These are phyloP conservation scores for Delonix regia DNA, from an alignment of 306 rosid genomes.

Conservation along the genomic window DNA sequence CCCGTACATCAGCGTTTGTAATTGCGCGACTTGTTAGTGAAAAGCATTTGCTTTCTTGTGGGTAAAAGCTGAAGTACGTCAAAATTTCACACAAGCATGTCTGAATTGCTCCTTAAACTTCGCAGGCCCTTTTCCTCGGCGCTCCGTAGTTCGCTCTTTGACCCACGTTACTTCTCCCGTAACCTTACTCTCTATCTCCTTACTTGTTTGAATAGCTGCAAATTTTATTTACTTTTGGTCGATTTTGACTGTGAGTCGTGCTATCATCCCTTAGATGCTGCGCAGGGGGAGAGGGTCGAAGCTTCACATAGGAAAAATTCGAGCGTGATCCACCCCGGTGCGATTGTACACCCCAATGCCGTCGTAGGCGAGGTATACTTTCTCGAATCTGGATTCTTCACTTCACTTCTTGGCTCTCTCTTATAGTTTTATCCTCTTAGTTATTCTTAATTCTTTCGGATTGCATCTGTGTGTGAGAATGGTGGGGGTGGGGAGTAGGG, in stretches of 20 bases:
- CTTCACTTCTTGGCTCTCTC: background rate
- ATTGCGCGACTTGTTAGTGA: background rate
- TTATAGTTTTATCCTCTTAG: background rate
- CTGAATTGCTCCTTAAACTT: constrained; percentile 34
- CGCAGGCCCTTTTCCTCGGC: constrained; percentile 31
- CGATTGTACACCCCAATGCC: constrained; percentile 79
- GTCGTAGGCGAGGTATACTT: constrained; percentile 67
- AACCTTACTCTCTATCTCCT: constrained; percentile 3
- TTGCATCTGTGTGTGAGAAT: background rate
- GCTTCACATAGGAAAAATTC: constrained; percentile 29
- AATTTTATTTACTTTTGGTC: background rate
- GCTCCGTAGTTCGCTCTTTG: constrained; percentile 33
- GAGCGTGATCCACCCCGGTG: constrained; percentile 64
- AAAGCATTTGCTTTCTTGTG: background rate
- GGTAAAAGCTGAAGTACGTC: background rate
- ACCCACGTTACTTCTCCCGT: constrained; percentile 48
- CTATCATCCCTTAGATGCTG: constrained; percentile 37
- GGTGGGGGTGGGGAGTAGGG: no score
- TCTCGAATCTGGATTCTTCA: background rate
- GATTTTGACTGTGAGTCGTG: background rate
- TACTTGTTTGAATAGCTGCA: background rate
- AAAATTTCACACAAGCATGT: background rate
- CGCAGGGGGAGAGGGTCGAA: constrained; percentile 35
- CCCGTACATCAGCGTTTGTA: background rate
- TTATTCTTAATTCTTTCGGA: background rate